A percentile compares a stretch with the other conserved stretches of the same genome.
phyloP scores from a whole-genome alignment of 768 basidiomycete genomes.

The Postia placenta region DNA sequence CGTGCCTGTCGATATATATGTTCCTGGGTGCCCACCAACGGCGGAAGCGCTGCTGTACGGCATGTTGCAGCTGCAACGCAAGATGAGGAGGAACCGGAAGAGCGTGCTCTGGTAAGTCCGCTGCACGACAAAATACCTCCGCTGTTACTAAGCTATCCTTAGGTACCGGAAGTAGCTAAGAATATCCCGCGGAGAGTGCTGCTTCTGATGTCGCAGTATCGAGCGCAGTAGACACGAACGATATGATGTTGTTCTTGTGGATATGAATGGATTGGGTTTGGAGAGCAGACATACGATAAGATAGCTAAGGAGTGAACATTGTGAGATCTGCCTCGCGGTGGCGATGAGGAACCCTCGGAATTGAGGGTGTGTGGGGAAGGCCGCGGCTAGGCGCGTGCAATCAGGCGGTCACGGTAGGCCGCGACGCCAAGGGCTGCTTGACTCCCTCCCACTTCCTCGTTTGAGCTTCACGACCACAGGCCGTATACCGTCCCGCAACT shows the following conservation, averaged over 20 bases:
- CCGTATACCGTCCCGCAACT: background rate
- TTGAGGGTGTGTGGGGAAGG: background rate
- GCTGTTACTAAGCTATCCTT: background rate
- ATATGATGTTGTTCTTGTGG: background rate
- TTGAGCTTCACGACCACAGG: background rate
- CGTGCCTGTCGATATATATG: constrained; percentile 97
- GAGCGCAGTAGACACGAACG: constrained; percentile 8
- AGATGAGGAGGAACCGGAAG: constrained; percentile 88
- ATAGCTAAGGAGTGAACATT: too few relatives aligned
- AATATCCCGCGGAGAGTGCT: background rate
- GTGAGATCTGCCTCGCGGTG: background rate
- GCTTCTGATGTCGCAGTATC: constrained; percentile 6
- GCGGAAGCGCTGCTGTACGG: constrained; percentile 98
- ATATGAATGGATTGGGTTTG: background rate
- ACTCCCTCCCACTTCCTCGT: background rate
- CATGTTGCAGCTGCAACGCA: constrained; percentile 94
- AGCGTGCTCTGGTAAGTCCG: constrained; percentile 72
- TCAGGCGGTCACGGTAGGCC: constrained; percentile 1
- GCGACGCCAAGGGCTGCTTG: background rate
- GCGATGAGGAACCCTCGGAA: background rate
- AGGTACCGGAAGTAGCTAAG: constrained; percentile 20
- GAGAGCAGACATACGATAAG: too few relatives aligned
- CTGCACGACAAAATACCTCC: background rate
- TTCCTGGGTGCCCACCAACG: constrained; percentile 90
- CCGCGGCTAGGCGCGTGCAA: constrained; percentile 1